Evolutionary conservation across 345 rosid species (phyloP), one percentile per base, ranked within the genome.

Genomic region (Murraya koenigii): DNA sequence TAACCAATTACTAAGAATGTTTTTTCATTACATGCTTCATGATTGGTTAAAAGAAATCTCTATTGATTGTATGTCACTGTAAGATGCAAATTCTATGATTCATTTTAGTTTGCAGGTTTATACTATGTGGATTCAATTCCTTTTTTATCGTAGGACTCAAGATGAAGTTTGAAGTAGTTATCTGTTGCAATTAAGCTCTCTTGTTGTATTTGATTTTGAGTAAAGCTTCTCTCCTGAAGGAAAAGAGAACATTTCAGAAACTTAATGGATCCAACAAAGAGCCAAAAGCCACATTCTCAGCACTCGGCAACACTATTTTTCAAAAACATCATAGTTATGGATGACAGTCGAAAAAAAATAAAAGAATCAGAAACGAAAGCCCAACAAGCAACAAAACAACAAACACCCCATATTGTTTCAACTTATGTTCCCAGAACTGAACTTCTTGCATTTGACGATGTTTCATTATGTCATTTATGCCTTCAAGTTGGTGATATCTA

Each of bases 401-500:
- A 44, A 44, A 44, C 49, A 44, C 49, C 47, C 49, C 49, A 41
- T 41, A 41, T 41, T 41, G 49, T 41, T 41, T 41, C 49, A 44
- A 44, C 3, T 44, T 44, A 2, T 44, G 49, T 13, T 44, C 1
- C 0, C 15, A 13, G 49, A 44, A 44, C 17, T 44, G 17, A 44
- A 44, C 17, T 1, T 11, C 49, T 44, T 44, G 17, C 49, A 44
- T 44, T 44, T 44, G 49, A 44, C 49, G 17, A 44, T 11, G 49
- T 44, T 44, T 44, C 49, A 44, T 44, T 44, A 1, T 44, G 25
- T 7, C 8, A 32, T n/a, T 61, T 36, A 77, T 33, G 76, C 71
- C 67, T 80, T 78, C 82, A 82, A 79, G 79, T 84, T 87, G 80
- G 88, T 82, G 80, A 87, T 80, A 66, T 85, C 89, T 77, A 77